Evolutionary conservation across 2,329 filamentous ascomycete species (phyloP), one percentile per base, ranked within the genome.

Genomic region (Dothiorella sarmentorum): DNA sequence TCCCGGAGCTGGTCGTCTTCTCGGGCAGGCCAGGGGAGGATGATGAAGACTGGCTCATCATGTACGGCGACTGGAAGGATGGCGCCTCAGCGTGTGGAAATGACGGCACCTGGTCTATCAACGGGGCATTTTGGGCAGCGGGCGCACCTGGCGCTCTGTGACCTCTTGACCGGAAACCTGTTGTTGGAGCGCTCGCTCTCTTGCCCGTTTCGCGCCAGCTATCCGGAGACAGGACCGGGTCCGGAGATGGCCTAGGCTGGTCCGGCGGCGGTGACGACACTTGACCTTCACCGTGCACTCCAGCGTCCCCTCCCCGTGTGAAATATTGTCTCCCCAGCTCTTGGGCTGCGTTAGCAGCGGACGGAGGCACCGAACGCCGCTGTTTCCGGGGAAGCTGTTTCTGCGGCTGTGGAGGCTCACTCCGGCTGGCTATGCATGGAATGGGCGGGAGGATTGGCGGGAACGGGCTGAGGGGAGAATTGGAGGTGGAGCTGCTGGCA

Each of bases 361-460:
- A 26, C 3, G 33, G 43, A 26, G 44, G 20, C 33, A 35, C 49
- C n/a, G 47, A 52, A 13, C 47, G 47, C 20, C 47, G 31, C 22
- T 52, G 4, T 7, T 37, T 52, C 20, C 47, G 31, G 7, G 45
- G 45, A 2, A 27, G 18, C 10, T 51, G 47, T 31, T 44, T 45
- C 20, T 47, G 43, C 24, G 38, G 59, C 22, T 22, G 27, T 2
- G 55, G 45, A 18, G 40, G 43, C 47, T 69, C 65, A 27, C 69
- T 62, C 63, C 67, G 69, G 26, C 69, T 73, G 56, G 70, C 70
- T 18, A 75, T 65, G 61, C 73, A 70, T 33, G 72, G 64, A 49
- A 75, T 74, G 45, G 73, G 72, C 9, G 73, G 73, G 20, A 75
- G 66, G 56, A 70, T 67, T 13, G 73, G 73, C 17, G 73, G 73